Evolutionary conservation across 179 eudicot species (phyloP), one percentile per base, ranked within the genome.

Genomic region (Amaranthus tricolor): DNA sequence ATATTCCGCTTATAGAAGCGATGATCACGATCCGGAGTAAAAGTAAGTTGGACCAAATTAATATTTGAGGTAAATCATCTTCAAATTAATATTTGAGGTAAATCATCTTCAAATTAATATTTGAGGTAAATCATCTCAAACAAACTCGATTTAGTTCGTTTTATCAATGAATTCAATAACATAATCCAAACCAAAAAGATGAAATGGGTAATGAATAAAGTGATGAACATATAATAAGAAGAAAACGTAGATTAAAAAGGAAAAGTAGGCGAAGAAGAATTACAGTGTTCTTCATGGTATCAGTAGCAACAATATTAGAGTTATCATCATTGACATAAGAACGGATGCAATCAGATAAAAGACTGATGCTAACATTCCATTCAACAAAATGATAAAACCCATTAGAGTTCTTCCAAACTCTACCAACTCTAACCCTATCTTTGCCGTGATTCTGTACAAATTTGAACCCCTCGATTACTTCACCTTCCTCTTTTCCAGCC

Each of bases 221-320:
- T 5, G 40, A 31, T 1, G 40, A 31, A 2, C 40, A 31, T 31
- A 4, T 31, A 31, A 31, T 31, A 31, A 31, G 40, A 3, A 31
- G 7, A 49, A 50, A 31, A 48, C 19, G 43, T 17, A 57, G 17
- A 11, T 0, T 0, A 1, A 53, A 69, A 9, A 61, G 1, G 1
- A 7, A 52, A 20, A 10, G 2, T 14, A 61, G 3, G 10, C 12
- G 6, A 61, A 9, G 50, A 52, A 58, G 31, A 52, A 6, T 17
- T 82, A 94, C 97, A 19, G 97, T 94, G 89, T 94, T 94, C 74
- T 92, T 94, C 88, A 94, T 92, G 78, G 98, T 92, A 80, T 92
- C 97, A 55, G 98, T 92, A 57, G 98, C 97, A 77, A 94, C 98
- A 76, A 94, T 84, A 57, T 83, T 81, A 74, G 98, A 93, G 66